Conservation (phyloP, 106 monocot species). For the Dactylorhiza incarnata region DNA sequence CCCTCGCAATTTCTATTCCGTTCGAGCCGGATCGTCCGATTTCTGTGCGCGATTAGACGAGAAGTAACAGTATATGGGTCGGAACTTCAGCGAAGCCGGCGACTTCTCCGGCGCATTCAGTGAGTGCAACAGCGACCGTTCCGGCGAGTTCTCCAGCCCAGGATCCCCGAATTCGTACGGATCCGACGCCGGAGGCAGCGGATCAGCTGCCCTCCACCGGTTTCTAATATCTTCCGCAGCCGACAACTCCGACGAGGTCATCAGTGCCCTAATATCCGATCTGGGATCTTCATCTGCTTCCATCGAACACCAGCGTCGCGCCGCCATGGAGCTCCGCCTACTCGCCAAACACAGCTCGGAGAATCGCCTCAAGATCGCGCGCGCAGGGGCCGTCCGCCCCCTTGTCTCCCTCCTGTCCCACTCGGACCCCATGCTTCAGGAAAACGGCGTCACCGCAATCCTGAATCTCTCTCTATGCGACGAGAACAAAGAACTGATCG, state of each 20-base stretch:
- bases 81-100: conserved; percentile 29
- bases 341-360: conserved; percentile 57
- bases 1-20: background rate
- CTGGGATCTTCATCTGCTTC: conserved; percentile 27
- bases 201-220: conserved; percentile 18
- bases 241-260: conserved; percentile 27
- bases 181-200: background rate
- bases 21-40: background rate
- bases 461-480: conserved; percentile 62
- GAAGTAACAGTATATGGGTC: conserved; percentile 28
- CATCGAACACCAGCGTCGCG: conserved; percentile 32
- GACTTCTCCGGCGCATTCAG: conserved; percentile 67
- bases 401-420: conserved; percentile 57
- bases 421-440: conserved; percentile 48
- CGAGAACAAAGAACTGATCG: conserved; percentile 66
- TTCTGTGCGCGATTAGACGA: background rate
- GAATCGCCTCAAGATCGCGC: conserved; percentile 43
- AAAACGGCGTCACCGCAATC: conserved; percentile 55
- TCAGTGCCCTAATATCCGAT: conserved; percentile 26
- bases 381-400: conserved; percentile 53
- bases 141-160: conserved; percentile 44
- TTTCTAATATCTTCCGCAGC: conserved; percentile 35
- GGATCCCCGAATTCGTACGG: conserved; percentile 4
- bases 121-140: conserved; percentile 68
- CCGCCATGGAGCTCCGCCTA: conserved; percentile 53